phyloP scores from a whole-genome alignment of 2,329 filamentous ascomycete genomes.

The Botrytis fragariae region DNA sequence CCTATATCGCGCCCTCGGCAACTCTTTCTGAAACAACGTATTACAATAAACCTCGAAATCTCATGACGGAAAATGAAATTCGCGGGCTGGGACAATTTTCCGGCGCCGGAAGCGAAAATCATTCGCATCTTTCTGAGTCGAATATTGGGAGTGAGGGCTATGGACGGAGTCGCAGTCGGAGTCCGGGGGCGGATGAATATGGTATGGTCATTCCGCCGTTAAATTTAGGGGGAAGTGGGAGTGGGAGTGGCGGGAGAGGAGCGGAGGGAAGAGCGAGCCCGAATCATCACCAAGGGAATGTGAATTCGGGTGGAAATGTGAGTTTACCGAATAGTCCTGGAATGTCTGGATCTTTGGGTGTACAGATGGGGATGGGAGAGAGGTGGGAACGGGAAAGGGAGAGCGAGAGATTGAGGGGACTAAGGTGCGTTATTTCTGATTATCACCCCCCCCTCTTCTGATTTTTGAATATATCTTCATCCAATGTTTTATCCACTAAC shows the following conservation, averaged over 20 bases:
- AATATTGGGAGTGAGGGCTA: neutral
- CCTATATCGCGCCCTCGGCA: neutral
- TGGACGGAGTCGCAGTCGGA: neutral
- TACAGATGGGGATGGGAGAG: neutral
- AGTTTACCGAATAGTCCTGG: neutral
- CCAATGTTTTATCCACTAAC: neutral
- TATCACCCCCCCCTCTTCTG: too few species aligned
- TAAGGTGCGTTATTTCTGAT: neutral
- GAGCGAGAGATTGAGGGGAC: neutral
- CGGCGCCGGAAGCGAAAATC: neutral
- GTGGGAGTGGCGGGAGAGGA: neutral
- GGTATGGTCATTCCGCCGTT: neutral
- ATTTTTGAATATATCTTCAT: neutral
- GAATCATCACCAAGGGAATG: neutral
- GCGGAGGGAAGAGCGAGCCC: neutral
- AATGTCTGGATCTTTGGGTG: neutral
- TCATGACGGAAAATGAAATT: neutral
- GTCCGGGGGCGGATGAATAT: neutral
- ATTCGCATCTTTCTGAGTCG: conserved; percentile 1
- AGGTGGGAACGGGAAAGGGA: neutral
- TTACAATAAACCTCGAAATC: conserved; percentile 1
- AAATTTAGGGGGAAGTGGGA: neutral
- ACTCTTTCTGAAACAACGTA: conserved; percentile 4
- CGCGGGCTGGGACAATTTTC: neutral
- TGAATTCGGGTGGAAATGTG: neutral